A percentile compares a stretch with the other conserved stretches of the same genome.
Conservation (phyloP, 2,329 filamentous ascomycete species). For the Colletotrichum karsti region DNA sequence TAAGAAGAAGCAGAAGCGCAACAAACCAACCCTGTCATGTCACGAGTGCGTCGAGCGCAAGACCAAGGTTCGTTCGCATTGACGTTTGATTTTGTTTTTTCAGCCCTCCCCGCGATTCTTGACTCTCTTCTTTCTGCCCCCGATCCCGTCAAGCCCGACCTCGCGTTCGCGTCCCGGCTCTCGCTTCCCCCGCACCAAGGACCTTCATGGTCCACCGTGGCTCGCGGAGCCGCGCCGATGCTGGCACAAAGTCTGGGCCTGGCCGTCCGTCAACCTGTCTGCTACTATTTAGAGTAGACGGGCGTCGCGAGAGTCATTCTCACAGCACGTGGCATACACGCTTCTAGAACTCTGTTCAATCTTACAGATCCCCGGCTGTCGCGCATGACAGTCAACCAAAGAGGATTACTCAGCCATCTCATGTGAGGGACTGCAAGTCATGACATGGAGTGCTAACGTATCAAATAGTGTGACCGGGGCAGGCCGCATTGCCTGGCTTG, state of each 20-base stretch:
- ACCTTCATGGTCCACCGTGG: neutral
- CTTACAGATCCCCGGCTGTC: neutral
- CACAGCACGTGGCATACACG: neutral
- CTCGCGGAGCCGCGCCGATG: neutral
- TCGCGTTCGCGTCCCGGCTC: neutral
- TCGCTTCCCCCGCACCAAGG: neutral
- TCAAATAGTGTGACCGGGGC: constrained; percentile 74
- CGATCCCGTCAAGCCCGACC: neutral
- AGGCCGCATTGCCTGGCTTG: constrained; percentile 74
- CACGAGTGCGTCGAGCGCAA: constrained; percentile 84
- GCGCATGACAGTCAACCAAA: neutral
- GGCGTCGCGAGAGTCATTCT: neutral
- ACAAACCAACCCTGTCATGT: constrained; percentile 84
- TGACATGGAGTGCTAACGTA: neutral
- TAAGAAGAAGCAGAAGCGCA: constrained; percentile 81
- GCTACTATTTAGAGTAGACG: neutral
- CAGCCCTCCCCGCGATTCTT: neutral
- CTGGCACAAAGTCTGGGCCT: neutral
- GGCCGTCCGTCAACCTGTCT: neutral
- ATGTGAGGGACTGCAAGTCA: neutral
- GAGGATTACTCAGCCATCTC: neutral
- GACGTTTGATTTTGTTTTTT: neutral
- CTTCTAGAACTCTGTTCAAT: neutral
- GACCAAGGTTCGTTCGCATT: constrained; percentile 69
- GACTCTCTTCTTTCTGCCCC: neutral